Evolutionary conservation across 2,329 filamentous ascomycete species (phyloP).

Genomic region (Cryphonectria radicalis): DNA sequence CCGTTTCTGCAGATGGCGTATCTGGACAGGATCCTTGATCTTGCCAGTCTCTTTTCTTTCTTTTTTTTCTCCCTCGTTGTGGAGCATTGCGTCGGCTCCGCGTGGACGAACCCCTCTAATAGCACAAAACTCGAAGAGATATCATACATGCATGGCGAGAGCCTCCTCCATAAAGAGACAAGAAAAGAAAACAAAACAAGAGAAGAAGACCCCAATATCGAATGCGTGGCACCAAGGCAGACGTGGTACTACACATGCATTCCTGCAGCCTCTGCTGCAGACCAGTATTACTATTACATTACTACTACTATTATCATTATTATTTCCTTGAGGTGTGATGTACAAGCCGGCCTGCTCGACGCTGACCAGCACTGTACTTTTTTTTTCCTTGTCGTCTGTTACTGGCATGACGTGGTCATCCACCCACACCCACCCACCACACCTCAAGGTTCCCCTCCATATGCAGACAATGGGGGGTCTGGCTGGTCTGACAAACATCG

Average conservation of each 20-base stretch:
- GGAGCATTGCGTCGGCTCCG: background rate
- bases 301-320: background rate
- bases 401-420: background rate
- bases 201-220: background rate
- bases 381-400: background rate
- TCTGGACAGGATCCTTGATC: background rate
- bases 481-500: background rate
- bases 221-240: background rate
- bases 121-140: constrained; percentile 1
- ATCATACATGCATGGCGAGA: background rate
- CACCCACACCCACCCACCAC: background rate
- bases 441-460: background rate
- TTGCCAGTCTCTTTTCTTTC: background rate
- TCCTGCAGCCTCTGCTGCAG: background rate
- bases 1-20: background rate
- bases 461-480: background rate
- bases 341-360: background rate
- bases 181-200: background rate
- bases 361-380: background rate
- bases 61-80: background rate
- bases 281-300: background rate
- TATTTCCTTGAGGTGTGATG: background rate
- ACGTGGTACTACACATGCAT: background rate
- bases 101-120: background rate
- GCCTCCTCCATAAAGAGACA: background rate